Conservation (phyloP, 2,329 filamentous ascomycete species). For the Leptographium radiaticola region DNA sequence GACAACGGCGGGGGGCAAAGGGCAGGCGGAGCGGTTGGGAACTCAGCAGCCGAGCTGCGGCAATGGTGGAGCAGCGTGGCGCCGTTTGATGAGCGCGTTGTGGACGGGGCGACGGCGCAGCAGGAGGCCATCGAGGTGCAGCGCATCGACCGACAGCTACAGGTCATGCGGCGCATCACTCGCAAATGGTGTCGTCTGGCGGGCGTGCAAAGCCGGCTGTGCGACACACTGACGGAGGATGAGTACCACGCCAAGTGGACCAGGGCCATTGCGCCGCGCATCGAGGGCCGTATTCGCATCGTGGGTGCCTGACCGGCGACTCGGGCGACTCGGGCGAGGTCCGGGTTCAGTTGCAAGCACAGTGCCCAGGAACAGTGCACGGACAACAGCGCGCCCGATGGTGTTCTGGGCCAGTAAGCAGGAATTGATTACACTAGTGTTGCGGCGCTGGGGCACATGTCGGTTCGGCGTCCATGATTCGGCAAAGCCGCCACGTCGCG, state of each 20-base stretch:
- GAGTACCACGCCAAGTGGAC: conserved; percentile 63
- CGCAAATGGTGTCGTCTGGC: conserved; percentile 61
- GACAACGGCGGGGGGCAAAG: neutral
- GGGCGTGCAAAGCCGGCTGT: conserved; percentile 41
- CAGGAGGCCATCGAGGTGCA: conserved; percentile 28
- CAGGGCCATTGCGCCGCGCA: conserved; percentile 59
- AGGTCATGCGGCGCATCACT: conserved; percentile 55
- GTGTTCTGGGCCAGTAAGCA: neutral
- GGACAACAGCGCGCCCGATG: too few species aligned
- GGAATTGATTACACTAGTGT: neutral
- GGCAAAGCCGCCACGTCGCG: neutral
- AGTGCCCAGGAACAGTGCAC: neutral
- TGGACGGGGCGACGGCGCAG: conserved; percentile 21
- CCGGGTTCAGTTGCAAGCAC: too few species aligned
- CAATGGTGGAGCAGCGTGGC: conserved; percentile 19
- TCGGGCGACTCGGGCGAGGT: neutral
- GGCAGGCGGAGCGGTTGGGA: conserved; percentile 9
- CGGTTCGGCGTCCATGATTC: neutral
- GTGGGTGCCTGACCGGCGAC: conserved; percentile 13
- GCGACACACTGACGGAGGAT: conserved; percentile 42
- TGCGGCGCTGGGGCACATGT: neutral
- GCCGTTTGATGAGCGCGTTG: conserved; percentile 31
- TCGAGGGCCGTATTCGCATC: conserved; percentile 63
- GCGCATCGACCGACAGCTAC: conserved; percentile 31
- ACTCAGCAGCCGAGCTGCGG: conserved; percentile 23